Percentiles rank a stretch among this genome's conserved stretches.
These are phyloP conservation scores for Leavenworthia alabamica DNA, from an alignment of 345 rosid species.

Conservation along the genomic window DNA sequence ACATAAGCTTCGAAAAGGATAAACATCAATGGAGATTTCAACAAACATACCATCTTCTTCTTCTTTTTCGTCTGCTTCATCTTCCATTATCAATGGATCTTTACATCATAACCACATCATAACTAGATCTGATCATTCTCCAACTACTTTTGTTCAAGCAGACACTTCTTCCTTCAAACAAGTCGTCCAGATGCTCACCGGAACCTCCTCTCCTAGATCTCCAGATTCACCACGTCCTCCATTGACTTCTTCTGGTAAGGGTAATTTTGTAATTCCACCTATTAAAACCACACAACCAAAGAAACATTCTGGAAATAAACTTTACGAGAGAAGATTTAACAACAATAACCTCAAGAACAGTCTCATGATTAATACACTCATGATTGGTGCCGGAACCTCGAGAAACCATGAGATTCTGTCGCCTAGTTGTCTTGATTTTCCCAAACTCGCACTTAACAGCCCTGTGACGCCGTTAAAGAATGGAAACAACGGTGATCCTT, in stretches of 20 bases:
- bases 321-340: slow-evolving; percentile 68
- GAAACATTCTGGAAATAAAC: slow-evolving; percentile 50
- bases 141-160: slow-evolving; percentile 95
- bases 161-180: slow-evolving; percentile 82
- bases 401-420: slow-evolving; percentile 71
- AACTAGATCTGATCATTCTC: slow-evolving; percentile 89
- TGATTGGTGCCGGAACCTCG: slow-evolving; percentile 48
- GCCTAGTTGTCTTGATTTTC: slow-evolving; percentile 90
- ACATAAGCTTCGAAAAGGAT: slow-evolving; percentile 27
- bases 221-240: slow-evolving; percentile 39
- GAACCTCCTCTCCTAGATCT: slow-evolving; percentile 42
- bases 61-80: slow-evolving; percentile 21
- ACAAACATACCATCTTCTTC: slow-evolving; percentile 40
- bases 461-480: slow-evolving; percentile 72
- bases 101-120: slow-evolving; percentile 46
- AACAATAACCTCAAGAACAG: slow-evolving; percentile 66
- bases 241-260: slow-evolving; percentile 15
- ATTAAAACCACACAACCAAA: slow-evolving; percentile 50
- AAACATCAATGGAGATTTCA: slow-evolving; percentile 44
- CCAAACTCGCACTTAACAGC: slow-evolving; percentile 80
- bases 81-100: slow-evolving; percentile 31
- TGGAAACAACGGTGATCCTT: slow-evolving; percentile 43
- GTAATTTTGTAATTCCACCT: slow-evolving; percentile 55
- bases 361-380: slow-evolving; percentile 79
- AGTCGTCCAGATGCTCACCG: too few species aligned